A percentile compares a stretch with the other conserved stretches of the same genome.
Conservation (phyloP, 768 basidiomycete species). For the Candolleomyces eurysporus region DNA sequence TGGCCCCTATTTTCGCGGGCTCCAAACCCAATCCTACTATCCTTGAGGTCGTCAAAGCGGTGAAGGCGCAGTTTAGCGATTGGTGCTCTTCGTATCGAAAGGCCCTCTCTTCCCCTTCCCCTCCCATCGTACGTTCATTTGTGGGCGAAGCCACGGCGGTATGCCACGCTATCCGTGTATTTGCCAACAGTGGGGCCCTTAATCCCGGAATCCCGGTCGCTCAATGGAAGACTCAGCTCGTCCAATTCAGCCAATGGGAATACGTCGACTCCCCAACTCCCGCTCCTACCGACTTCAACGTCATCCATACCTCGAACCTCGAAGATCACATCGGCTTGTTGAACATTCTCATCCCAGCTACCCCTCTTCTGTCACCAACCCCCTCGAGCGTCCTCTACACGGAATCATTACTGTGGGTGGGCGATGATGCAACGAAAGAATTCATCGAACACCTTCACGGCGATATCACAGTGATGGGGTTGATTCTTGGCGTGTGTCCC, state of each 20-base stretch:
- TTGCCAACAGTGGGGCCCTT: conserved; percentile 12
- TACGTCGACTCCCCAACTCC: neutral
- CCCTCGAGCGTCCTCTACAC: conserved; percentile 39
- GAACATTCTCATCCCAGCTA: conserved; percentile 37
- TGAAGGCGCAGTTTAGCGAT: conserved; percentile 13
- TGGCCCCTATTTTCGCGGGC: conserved; percentile 25
- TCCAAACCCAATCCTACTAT: neutral
- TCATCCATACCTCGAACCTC: conserved; percentile 52
- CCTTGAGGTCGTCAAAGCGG: conserved; percentile 4
- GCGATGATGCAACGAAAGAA: conserved; percentile 26
- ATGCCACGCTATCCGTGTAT: conserved; percentile 31
- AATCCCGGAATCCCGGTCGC: conserved; percentile 19
- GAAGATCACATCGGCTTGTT: conserved; percentile 45
- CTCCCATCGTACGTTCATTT: conserved; percentile 36
- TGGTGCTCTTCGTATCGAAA: conserved; percentile 10
- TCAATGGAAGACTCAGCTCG: conserved; percentile 8
- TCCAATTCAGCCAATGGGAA: conserved; percentile 1
- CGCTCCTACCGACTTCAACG: conserved; percentile 29
- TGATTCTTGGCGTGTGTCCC: conserved; percentile 35
- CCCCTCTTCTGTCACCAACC: conserved; percentile 34
- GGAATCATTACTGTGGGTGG: conserved; percentile 35
- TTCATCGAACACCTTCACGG: conserved; percentile 29
- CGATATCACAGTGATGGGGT: conserved; percentile 30
- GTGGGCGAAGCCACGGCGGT: conserved; percentile 39
- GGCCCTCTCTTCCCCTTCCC: conserved; percentile 5